phyloP scores from a whole-genome alignment of 768 basidiomycete species.

The Krasilnikovozyma curviuscula region DNA sequence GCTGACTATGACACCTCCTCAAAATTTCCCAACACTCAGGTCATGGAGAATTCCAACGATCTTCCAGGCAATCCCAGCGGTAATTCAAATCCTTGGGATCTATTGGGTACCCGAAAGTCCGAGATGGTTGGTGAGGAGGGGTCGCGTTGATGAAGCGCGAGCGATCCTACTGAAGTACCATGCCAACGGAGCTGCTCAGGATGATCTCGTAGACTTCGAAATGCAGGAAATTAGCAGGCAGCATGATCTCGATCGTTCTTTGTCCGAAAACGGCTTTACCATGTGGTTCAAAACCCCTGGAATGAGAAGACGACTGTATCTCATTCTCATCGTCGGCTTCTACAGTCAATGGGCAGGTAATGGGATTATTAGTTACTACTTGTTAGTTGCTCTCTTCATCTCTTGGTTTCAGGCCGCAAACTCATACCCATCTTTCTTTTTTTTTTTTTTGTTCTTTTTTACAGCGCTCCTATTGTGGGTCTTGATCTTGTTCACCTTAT shows the following conservation, averaged over 20 bases:
- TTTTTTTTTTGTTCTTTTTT: conserved; percentile 11
- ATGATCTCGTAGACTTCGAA: conserved; percentile 6
- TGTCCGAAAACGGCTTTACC: too few species aligned
- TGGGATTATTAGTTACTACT: conserved; percentile 47
- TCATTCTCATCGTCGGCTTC: conserved; percentile 9
- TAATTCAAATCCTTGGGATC: too few species aligned
- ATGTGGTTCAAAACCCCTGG: too few species aligned
- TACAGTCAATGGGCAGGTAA: conserved; percentile 72
- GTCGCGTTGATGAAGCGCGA: conserved; percentile 48
- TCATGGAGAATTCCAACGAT: conserved; percentile 70
- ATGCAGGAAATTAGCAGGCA: conserved; percentile 5
- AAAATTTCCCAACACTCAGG: conserved; percentile 71
- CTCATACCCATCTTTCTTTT: not conserved
- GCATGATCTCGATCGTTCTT: not conserved
- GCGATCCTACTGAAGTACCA: conserved; percentile 63
- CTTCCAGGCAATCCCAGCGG: conserved; percentile 34
- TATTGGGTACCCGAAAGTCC: conserved; percentile 71
- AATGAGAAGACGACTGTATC: conserved; percentile 1
- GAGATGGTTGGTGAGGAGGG: conserved; percentile 60
- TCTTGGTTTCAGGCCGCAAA: too few species aligned
- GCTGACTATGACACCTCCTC: too few species aligned
- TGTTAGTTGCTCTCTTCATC: too few species aligned
- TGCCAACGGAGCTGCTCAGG: conserved; percentile 36
- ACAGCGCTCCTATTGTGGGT: too few species aligned
- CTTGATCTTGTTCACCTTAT: too few species aligned